phyloP scores from a whole-genome alignment of 2,329 filamentous ascomycete species.

The Neonectria magnoliae region DNA sequence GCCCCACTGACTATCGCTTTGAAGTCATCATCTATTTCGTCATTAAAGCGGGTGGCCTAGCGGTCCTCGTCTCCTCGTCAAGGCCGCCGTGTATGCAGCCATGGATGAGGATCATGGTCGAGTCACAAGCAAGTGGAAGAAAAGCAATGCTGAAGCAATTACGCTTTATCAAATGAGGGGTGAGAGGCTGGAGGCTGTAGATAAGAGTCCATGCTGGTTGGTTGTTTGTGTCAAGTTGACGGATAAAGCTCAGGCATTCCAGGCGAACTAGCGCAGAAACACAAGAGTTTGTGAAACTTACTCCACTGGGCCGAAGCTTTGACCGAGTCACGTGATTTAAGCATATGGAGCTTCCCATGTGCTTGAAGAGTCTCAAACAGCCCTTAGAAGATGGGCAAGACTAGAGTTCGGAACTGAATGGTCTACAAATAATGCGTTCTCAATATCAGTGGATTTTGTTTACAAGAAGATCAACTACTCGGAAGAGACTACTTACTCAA shows the following conservation, averaged over 20 bases:
- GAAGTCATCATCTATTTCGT: slow-evolving; percentile 36
- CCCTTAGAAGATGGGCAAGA: neutral
- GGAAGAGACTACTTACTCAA: neutral
- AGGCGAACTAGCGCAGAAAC: slow-evolving; percentile 21
- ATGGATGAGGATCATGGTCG: neutral
- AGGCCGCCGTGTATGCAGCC: neutral
- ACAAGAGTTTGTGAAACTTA: slow-evolving; percentile 12
- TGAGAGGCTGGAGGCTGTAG: neutral
- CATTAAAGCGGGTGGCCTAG: neutral
- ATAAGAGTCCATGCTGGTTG: neutral
- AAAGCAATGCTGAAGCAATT: neutral
- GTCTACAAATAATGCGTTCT: neutral
- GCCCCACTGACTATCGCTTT: slow-evolving; percentile 29
- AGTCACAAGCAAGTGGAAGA: neutral
- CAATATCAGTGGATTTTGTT: neutral
- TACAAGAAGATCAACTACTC: neutral
- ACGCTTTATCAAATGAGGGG: neutral
- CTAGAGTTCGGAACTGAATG: neutral
- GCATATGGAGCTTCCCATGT: neutral
- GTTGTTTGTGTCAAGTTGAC: neutral
- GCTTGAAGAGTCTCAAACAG: neutral
- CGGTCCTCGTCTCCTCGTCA: neutral
- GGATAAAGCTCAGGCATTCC: slow-evolving; percentile 15
- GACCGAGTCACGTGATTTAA: slow-evolving; percentile 17
- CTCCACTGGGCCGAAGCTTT: slow-evolving; percentile 22